phyloP scores from a whole-genome alignment of 257 asterid genomes.

The Solanum clarkiae region DNA sequence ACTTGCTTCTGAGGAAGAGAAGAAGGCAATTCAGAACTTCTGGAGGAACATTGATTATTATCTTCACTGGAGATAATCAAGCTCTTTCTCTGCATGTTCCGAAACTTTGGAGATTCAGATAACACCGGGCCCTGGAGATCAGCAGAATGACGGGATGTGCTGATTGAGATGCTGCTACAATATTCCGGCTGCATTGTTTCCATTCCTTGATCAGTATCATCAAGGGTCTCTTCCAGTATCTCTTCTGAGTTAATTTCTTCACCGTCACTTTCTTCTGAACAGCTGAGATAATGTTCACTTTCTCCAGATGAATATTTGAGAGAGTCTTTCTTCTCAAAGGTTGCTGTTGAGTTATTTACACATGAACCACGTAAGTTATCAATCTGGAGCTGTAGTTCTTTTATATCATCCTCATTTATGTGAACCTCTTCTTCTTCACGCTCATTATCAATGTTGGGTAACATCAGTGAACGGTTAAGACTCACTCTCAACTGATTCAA shows the following conservation, averaged over 20 bases:
- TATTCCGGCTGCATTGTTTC: conserved; percentile 16
- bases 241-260: conserved; percentile 50
- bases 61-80: conserved; percentile 25
- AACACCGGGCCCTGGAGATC: conserved; percentile 56
- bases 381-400: conserved; percentile 58
- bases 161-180: conserved; percentile 34
- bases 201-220: conserved; percentile 3
- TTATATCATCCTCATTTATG: conserved; percentile 57
- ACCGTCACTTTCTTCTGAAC: conserved; percentile 67
- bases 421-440: conserved; percentile 38
- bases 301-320: conserved; percentile 47
- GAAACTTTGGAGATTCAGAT: conserved; percentile 85
- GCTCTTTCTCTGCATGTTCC: conserved; percentile 48
- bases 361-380: conserved; percentile 33
- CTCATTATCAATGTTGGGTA: conserved; percentile 50
- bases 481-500: conserved; percentile 79
- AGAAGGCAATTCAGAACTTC: conserved; percentile 13
- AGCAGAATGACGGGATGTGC: conserved; percentile 23
- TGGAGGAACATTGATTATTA: conserved; percentile 23
- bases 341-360: conserved; percentile 15
- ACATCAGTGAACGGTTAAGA: conserved; percentile 73
- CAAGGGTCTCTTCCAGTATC: conserved; percentile 10
- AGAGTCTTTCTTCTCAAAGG: conserved; percentile 14
- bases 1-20: conserved; percentile 27
- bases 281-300: conserved; percentile 70